A percentile compares a stretch with the other conserved stretches of the same genome.
Evolutionary conservation across 139 green algal genomes (phyloP).

Genomic region (Auxenochlorella pyrenoidosa): DNA sequence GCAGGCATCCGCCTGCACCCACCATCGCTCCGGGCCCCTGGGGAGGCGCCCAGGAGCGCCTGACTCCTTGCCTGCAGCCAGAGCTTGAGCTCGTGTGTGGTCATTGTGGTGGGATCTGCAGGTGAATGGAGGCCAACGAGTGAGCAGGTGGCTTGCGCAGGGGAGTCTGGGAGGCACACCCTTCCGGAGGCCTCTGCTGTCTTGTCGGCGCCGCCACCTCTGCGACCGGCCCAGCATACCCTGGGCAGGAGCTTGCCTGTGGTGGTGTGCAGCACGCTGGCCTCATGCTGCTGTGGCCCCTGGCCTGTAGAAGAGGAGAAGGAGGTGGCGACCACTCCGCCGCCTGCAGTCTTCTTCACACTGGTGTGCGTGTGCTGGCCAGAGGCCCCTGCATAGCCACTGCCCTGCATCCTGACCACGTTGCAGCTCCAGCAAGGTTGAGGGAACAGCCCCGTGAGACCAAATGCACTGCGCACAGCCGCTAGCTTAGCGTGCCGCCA

Average conservation of each 20-base stretch:
- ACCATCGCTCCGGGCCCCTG: no score
- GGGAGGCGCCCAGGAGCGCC: neutral
- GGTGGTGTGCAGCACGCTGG: neutral
- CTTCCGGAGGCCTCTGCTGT: no score
- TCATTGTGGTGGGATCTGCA: conserved; percentile 17
- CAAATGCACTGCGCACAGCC: no score
- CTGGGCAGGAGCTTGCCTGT: neutral
- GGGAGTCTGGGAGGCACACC: neutral
- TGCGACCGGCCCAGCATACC: neutral
- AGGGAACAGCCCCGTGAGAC: no score
- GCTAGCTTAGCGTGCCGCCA: no score
- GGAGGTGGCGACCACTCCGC: neutral
- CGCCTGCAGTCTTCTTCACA: neutral
- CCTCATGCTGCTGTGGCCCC: neutral
- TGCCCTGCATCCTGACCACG: neutral
- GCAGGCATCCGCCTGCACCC: neutral
- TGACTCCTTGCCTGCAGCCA: neutral
- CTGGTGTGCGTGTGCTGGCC: conserved; percentile 24
- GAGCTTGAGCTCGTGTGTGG: conserved; percentile 8
- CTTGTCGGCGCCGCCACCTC: no score
- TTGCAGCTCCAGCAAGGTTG: no score
- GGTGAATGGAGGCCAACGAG: neutral
- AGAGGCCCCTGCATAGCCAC: conserved; percentile 6
- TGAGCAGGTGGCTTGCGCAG: neutral
- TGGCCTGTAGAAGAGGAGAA: neutral